These are phyloP conservation scores for Diaporthe longicolla DNA, from an alignment of 2,329 filamentous ascomycete species.

Conservation along the genomic window DNA sequence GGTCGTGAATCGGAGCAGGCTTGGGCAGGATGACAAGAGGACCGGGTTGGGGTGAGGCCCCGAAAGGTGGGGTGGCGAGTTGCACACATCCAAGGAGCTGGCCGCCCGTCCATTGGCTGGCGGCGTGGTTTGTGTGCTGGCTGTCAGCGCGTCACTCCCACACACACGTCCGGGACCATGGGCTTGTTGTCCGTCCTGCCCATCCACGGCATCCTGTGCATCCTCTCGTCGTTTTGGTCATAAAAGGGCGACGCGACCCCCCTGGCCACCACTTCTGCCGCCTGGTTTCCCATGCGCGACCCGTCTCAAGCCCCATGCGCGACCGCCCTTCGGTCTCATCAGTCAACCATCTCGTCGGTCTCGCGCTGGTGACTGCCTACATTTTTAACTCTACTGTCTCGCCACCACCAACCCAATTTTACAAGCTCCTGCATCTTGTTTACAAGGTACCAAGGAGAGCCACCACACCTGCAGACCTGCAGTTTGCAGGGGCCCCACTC, in stretches of 20 bases:
- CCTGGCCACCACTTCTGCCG: constrained; percentile 25
- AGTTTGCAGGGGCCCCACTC: constrained; percentile 27
- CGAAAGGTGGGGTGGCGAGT: constrained; percentile 20
- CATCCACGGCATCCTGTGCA: background rate
- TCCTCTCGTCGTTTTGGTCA: constrained; percentile 2
- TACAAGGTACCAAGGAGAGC: constrained; percentile 4
- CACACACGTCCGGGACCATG: background rate
- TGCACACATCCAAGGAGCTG: background rate
- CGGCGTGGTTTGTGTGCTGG: constrained; percentile 9
- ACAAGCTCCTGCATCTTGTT: constrained; percentile 3
- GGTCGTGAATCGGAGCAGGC: constrained; percentile 20
- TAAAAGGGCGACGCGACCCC: constrained; percentile 35
- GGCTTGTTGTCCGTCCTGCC: constrained; percentile 10
- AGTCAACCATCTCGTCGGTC: background rate
- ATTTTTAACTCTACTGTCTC: background rate
- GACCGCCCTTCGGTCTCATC: background rate
- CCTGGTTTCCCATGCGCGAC: constrained; percentile 31
- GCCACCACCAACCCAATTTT: background rate
- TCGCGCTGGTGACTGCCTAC: constrained; percentile 1
- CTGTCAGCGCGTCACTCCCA: constrained; percentile 30
- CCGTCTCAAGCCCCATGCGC: constrained; percentile 33
- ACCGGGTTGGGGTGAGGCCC: constrained; percentile 14
- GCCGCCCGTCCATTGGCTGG: constrained; percentile 20
- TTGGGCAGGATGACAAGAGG: background rate
- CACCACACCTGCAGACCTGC: constrained; percentile 10